Conservation (phyloP, 352 stramenopile genomes). For the Phytophthora sp. region DNA sequence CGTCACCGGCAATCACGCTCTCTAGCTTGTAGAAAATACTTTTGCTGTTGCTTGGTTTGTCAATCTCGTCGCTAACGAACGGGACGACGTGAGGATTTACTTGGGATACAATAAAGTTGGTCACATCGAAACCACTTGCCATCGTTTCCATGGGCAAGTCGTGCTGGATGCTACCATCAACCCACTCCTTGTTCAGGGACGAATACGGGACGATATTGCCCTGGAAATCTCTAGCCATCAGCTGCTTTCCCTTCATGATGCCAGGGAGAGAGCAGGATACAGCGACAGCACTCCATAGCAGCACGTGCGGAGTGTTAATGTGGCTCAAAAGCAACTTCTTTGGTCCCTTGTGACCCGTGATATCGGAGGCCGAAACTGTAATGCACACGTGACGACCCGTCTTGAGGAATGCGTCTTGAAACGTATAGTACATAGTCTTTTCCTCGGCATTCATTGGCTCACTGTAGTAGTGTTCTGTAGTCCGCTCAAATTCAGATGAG, state of each 20-base stretch:
- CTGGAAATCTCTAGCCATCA: constrained; percentile 74
- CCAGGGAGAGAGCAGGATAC: constrained; percentile 92
- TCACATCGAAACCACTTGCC: constrained; percentile 94
- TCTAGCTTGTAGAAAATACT: constrained; percentile 78
- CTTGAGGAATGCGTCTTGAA: constrained; percentile 93
- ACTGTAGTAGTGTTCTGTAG: constrained; percentile 93
- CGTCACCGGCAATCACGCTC: constrained; percentile 83
- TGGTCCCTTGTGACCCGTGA: constrained; percentile 83
- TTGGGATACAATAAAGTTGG: constrained; percentile 91
- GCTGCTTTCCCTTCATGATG: constrained; percentile 92
- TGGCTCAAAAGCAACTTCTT: constrained; percentile 93
- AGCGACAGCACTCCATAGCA: constrained; percentile 90
- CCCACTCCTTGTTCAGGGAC: constrained; percentile 92
- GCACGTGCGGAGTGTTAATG: constrained; percentile 93
- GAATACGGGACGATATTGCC: constrained; percentile 92
- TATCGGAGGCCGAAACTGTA: constrained; percentile 91
- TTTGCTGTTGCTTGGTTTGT: constrained; percentile 64
- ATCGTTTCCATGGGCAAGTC: constrained; percentile 95
- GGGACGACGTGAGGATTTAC: constrained; percentile 93
- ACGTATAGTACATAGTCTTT: constrained; percentile 85
- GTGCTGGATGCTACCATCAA: constrained; percentile 92
- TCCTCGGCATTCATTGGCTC: constrained; percentile 53
- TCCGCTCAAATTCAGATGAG: constrained; percentile 77
- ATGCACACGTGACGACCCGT: constrained; percentile 95
- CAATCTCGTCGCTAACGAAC: constrained; percentile 91